Evolutionary conservation across 805 yeast species (phyloP).

Genomic region (Kuraishia ogatae): DNA sequence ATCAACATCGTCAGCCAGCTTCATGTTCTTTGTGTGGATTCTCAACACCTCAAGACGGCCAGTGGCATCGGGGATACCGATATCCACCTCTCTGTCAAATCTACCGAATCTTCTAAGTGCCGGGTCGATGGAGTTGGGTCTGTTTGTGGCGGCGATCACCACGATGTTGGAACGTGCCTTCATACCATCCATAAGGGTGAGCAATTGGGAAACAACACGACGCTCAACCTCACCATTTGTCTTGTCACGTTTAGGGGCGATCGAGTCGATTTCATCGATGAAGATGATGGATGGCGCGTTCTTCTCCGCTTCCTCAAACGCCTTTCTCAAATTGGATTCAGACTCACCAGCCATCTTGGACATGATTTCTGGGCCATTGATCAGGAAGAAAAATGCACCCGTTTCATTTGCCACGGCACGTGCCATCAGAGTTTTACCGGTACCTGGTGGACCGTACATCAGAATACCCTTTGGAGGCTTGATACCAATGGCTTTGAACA

Average conservation of each 20-base stretch:
- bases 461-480: slow-evolving; percentile 98
- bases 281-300: slow-evolving; percentile 96
- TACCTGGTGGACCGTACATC: slow-evolving; percentile 99
- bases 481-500: slow-evolving; percentile 96
- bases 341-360: slow-evolving; percentile 99
- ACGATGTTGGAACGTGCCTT: slow-evolving; percentile 98
- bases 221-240: slow-evolving; percentile 99
- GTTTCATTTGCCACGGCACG: slow-evolving; percentile 99
- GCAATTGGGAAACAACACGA: slow-evolving; percentile 95
- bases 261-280: slow-evolving; percentile 97
- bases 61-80: slow-evolving; percentile 94
- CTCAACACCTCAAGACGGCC: slow-evolving; percentile 96
- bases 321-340: slow-evolving; percentile 93
- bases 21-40: slow-evolving; percentile 98
- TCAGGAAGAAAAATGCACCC: slow-evolving; percentile 96
- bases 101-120: slow-evolving; percentile 82
- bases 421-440: slow-evolving; percentile 99
- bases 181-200: slow-evolving; percentile 99
- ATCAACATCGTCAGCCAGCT: slow-evolving; percentile 89
- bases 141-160: slow-evolving; percentile 94
- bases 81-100: slow-evolving; percentile 80
- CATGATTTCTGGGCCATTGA: slow-evolving; percentile 99
- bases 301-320: slow-evolving; percentile 98
- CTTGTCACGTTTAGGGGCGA: slow-evolving; percentile 99
- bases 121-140: slow-evolving; percentile 82